Percentiles rank a stretch among this genome's conserved stretches.
phyloP scores from a whole-genome alignment of 257 asterid genomes.

The Capsicum chinense region DNA sequence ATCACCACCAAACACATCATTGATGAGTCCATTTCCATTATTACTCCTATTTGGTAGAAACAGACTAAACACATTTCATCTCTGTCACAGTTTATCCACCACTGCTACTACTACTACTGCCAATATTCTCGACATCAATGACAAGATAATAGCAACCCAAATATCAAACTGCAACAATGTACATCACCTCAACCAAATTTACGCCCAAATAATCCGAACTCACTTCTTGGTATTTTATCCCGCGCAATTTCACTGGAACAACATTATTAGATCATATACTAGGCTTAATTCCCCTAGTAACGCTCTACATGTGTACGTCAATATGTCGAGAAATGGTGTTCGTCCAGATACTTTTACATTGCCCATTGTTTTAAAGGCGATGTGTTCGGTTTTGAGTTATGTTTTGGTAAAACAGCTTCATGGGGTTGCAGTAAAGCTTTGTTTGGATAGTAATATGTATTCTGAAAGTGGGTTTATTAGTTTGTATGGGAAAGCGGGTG shows the following conservation, averaged over 20 bases:
- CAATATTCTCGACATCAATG: constrained; percentile 19
- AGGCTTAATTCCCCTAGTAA: constrained; percentile 60
- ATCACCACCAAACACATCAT: background rate
- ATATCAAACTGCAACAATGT: constrained; percentile 56
- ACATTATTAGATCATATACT: constrained; percentile 64
- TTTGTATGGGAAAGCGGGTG: constrained; percentile 56
- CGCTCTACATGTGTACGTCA: constrained; percentile 56
- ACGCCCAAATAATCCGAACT: constrained; percentile 58
- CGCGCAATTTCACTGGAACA: constrained; percentile 69
- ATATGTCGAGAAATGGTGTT: constrained; percentile 66
- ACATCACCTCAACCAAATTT: constrained; percentile 57
- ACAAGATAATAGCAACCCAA: constrained; percentile 49
- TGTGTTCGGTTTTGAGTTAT: constrained; percentile 46
- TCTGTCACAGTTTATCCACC: background rate
- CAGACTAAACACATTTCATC: constrained; percentile 1
- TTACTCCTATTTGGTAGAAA: constrained; percentile 24
- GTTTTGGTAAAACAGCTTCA: constrained; percentile 54
- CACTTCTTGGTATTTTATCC: constrained; percentile 57
- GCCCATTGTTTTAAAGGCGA: constrained; percentile 68
- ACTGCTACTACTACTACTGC: background rate
- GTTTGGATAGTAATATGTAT: constrained; percentile 60
- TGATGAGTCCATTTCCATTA: background rate
- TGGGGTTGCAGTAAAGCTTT: constrained; percentile 54
- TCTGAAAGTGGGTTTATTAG: constrained; percentile 82
- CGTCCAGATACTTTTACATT: constrained; percentile 67